Percentiles rank a stretch among this genome's conserved stretches.
phyloP scores from a whole-genome alignment of 2,329 filamentous ascomycete genomes.

The Cordyceps fumosorosea region DNA sequence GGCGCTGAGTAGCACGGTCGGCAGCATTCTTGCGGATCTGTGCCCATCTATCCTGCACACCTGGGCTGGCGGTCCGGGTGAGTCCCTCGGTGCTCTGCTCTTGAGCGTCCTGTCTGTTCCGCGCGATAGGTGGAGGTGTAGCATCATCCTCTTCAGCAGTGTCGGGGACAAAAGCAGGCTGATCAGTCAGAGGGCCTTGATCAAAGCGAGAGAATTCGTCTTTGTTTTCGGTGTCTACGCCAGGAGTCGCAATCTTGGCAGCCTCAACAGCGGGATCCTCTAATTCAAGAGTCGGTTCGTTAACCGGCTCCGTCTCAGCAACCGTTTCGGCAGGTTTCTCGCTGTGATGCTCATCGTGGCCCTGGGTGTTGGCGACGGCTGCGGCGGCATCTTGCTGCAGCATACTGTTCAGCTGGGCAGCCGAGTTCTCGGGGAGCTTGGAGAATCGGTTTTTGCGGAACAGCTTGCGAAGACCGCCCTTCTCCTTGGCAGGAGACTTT shows the following conservation, averaged over 20 bases:
- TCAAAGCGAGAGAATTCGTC: slow-evolving; percentile 65
- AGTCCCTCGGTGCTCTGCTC: slow-evolving; percentile 15
- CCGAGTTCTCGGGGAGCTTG: slow-evolving; percentile 49
- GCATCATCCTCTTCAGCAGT: slow-evolving; percentile 45
- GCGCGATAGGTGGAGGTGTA: slow-evolving; percentile 45
- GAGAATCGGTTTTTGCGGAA: slow-evolving; percentile 58
- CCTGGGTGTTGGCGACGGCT: slow-evolving; percentile 16
- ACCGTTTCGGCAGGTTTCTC: neutral
- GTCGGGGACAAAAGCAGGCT: slow-evolving; percentile 74
- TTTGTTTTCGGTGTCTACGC: slow-evolving; percentile 52
- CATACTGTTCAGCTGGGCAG: slow-evolving; percentile 44
- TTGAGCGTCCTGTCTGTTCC: slow-evolving; percentile 24
- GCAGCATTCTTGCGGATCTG: slow-evolving; percentile 94
- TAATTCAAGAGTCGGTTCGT: slow-evolving; percentile 8
- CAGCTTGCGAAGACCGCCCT: slow-evolving; percentile 55
- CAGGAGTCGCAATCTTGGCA: slow-evolving; percentile 53
- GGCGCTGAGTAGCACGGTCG: slow-evolving; percentile 61
- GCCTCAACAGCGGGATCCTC: slow-evolving; percentile 26
- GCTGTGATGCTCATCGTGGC: slow-evolving; percentile 11
- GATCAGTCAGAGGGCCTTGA: slow-evolving; percentile 80
- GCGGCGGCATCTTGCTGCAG: slow-evolving; percentile 32
- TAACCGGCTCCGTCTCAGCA: neutral
- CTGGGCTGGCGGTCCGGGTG: slow-evolving; percentile 27
- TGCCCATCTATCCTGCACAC: slow-evolving; percentile 75
- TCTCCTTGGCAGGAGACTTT: slow-evolving; percentile 28